phyloP scores from a whole-genome alignment of 2,329 filamentous ascomycete species.

The Claviceps sp. region DNA sequence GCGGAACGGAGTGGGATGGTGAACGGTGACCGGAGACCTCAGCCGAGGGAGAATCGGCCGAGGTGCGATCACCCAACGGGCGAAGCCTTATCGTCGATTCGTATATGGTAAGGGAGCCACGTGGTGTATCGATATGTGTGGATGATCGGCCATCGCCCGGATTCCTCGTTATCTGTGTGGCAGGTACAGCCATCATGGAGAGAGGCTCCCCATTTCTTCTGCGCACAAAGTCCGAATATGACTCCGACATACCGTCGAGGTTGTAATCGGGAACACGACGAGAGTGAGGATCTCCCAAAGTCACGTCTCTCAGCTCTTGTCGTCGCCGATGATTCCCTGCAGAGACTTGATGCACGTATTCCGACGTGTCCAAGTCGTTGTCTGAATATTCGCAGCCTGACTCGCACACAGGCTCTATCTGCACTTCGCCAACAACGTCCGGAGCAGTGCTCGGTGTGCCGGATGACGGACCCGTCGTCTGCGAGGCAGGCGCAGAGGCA shows the following conservation, averaged over 20 bases:
- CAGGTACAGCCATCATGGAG: neutral
- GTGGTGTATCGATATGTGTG: constrained; percentile 1
- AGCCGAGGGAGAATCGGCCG: neutral
- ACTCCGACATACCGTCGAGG: constrained; percentile 8
- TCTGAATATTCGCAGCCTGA: constrained; percentile 43
- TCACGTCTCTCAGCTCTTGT: neutral
- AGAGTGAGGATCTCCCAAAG: neutral
- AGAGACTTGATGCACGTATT: constrained; percentile 20
- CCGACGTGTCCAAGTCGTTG: constrained; percentile 39
- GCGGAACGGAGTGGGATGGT: neutral
- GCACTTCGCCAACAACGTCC: constrained; percentile 21
- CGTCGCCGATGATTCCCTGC: constrained; percentile 7
- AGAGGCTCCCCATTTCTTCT: neutral
- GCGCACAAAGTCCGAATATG: neutral
- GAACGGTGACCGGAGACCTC: neutral
- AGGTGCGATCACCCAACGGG: neutral
- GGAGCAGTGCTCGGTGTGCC: constrained; percentile 24
- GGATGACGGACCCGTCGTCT: constrained; percentile 30
- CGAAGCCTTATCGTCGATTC: constrained; percentile 2
- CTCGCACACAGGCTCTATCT: constrained; percentile 32
- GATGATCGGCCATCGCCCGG: neutral
- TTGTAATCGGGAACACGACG: constrained; percentile 10
- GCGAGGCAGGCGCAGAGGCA: constrained; percentile 41
- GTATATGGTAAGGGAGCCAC: constrained; percentile 3
- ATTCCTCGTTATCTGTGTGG: neutral